Evolutionary conservation across 257 asterid genomes (phyloP), one percentile per base, ranked within the genome.

Genomic region (Eucommia ulmoides): DNA sequence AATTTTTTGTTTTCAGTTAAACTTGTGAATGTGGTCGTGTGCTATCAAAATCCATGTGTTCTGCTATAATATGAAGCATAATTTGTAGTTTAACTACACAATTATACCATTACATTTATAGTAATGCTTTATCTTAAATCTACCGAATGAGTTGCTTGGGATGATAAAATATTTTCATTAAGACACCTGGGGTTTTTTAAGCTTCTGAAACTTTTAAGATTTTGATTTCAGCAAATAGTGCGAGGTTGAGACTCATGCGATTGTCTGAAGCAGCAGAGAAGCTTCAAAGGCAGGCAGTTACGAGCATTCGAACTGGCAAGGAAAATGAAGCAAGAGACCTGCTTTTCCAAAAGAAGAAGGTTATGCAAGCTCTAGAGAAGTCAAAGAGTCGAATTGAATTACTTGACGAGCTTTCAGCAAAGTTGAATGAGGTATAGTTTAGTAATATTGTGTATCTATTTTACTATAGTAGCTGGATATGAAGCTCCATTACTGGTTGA

Each of bases 231-330:
- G 98, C 94, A 57, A 76, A 69, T 60, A 85, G 58, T 66, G 79
- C 89, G 64, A 80, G 98, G 61, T 54, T 66, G 71, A 78, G 98
- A 63, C 72, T 89, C 66, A 59, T 89, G 71, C 71, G 94, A 51
- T 71, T 89, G 72, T 76, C 91, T 56, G 96, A 85, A 73, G 96
- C 96, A 33, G 94, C 82, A 54, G 96, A 82, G 53, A 82, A 74
- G 68, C 86, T 89, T 70, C 78, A 73, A 50, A 65, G 76, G 20
- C 94, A 76, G 65, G 97, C 97, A 15, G 82, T 88, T 35, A 57
- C 73, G 41, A 76, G 65, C 73, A 82, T 82, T 59, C 93, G 53
- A 59, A 74, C 63, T 23, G 93, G 94, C 45, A 80, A 80, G 52
- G 96, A 85, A 67, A 63, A 78, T 63, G 94, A 80, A 50, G 98